Evolutionary conservation across 1,139 yeast species (phyloP), one percentile per base, ranked within the genome.

Genomic region (Candida sojae): DNA sequence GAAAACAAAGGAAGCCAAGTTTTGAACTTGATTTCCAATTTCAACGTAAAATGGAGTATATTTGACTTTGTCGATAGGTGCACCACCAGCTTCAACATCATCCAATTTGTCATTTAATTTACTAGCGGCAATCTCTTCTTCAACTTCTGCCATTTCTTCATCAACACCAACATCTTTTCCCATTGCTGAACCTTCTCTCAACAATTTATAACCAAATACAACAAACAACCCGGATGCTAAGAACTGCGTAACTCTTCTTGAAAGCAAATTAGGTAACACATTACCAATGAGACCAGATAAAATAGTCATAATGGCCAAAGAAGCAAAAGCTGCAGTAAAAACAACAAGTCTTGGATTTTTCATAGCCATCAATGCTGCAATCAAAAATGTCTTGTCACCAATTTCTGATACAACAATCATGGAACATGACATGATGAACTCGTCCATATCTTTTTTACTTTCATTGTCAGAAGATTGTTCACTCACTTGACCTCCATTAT

Each of bases 311-410:
- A 93, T 70, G 5, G 82, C 90, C 58, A 93, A 77, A 3, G 99
- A 91, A n/a, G 86, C 65, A 55, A 90, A 88, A 1, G 97, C 96
- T 4, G 97, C 84, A 9, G 91, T 76, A 62, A 93, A 92, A 13
- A 93, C 99, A 42, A 90, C 77, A 58, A 81, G 60, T 61, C 96
- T 77, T 23, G 92, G 82, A 68, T 91, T 86, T 63, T 89, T 87
- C 99, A 95, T 93, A 33, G 99, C 97, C 97, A 93, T 91, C 56
- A 93, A 78, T 2, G 98, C 98, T 29, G 99, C 97, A 58, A 95
- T 91, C 57, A 93, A 78, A 63, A 93, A 93, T 0, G 99, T 93
- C 71, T 93, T 95, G 68, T 93, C 99, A 49, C 99, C 99, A 52
- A 95, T 85, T 67, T 93, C 99, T 28, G 96, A 88, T 29, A 91